phyloP scores from a whole-genome alignment of 352 stramenopile species.

The Pythium brachiatum region DNA sequence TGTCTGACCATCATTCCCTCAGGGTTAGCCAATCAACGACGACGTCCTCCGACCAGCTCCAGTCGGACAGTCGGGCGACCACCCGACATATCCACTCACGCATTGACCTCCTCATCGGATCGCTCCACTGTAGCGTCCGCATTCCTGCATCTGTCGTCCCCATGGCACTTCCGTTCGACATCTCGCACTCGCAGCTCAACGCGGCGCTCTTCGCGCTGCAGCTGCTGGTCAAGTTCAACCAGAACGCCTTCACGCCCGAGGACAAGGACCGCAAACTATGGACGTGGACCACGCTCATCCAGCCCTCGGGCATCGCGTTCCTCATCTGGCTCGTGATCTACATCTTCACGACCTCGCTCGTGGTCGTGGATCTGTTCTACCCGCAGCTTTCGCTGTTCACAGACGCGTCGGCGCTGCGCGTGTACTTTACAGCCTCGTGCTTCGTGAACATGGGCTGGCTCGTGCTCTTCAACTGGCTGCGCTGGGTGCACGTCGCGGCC shows the following conservation, averaged over 20 bases:
- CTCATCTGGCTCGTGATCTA: slow-evolving; percentile 76
- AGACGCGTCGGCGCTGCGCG: slow-evolving; percentile 39
- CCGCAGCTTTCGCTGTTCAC: slow-evolving; percentile 46
- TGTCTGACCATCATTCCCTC: background rate
- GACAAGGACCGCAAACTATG: slow-evolving; percentile 27
- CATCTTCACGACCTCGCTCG: slow-evolving; percentile 36
- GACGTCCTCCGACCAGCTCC: background rate
- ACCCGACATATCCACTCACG: background rate
- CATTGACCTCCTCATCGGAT: slow-evolving; percentile 2
- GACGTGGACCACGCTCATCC: slow-evolving; percentile 51
- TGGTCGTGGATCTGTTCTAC: slow-evolving; percentile 52
- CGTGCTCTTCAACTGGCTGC: slow-evolving; percentile 44
- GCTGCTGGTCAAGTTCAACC: slow-evolving; percentile 43
- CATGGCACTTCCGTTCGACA: slow-evolving; percentile 3
- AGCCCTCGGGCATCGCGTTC: slow-evolving; percentile 51
- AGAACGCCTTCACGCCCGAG: slow-evolving; percentile 31
- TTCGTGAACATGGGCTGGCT: slow-evolving; percentile 52
- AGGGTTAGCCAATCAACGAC: background rate
- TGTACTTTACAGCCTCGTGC: slow-evolving; percentile 53
- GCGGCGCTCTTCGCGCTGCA: slow-evolving; percentile 51
- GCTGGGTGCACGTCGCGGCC: slow-evolving; percentile 38
- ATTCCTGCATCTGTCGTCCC: background rate
- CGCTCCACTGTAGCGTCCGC: background rate
- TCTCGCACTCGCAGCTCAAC: slow-evolving; percentile 47
- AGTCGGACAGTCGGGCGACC: background rate